Evolutionary conservation across 2,329 filamentous ascomycete genomes (phyloP), one percentile per base, ranked within the genome.

Genomic region (Alternaria alternata): DNA sequence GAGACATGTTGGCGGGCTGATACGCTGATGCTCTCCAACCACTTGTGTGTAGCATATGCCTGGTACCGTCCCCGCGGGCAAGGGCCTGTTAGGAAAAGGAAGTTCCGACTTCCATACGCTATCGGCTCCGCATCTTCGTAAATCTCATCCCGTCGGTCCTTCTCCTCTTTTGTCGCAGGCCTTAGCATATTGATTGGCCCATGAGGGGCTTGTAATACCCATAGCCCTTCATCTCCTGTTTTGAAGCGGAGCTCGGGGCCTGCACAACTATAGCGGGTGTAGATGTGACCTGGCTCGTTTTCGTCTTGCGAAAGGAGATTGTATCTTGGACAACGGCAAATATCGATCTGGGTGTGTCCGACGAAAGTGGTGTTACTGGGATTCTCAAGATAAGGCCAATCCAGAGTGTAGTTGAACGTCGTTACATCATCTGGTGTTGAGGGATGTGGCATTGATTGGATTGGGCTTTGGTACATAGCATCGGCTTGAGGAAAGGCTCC

Each of bases 41-140:
- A 76, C 1, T 48, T 59, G 9, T 64, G 62, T 0, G 74, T 73
- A n/a, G 72, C 74, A 47, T 75, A 72, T 4, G 72, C 67, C 44
- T 76, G 74, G 39, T 76, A 77, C n/a, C 74, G 63, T 16, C 75
- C 75, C 18, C 75, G 63, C 1, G 74, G 72, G 54, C 72, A 76
- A 1, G 71, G 72, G 0, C 74, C 72, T 7, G 69, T 72, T 1
- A 75, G 48, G 26, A 76, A 66, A 8, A 73, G 58, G 20, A 77
- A 71, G 30, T 68, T 73, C 8, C 68, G 61, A 5, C 54, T 61
- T 9, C 64, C 60, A 39, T 78, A 79, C 2, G 73, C 63, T 3
- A 69, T 34, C 8, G 71, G 67, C 4, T 75, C 48, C 14, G 69
- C 68, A 53, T 74, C 70, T 1, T 62, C 26, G 34, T 76, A 65